Evolutionary conservation across 2,329 filamentous ascomycete genomes (phyloP), one percentile per base, ranked within the genome.

Genomic region (Paramyrothecium sp.): DNA sequence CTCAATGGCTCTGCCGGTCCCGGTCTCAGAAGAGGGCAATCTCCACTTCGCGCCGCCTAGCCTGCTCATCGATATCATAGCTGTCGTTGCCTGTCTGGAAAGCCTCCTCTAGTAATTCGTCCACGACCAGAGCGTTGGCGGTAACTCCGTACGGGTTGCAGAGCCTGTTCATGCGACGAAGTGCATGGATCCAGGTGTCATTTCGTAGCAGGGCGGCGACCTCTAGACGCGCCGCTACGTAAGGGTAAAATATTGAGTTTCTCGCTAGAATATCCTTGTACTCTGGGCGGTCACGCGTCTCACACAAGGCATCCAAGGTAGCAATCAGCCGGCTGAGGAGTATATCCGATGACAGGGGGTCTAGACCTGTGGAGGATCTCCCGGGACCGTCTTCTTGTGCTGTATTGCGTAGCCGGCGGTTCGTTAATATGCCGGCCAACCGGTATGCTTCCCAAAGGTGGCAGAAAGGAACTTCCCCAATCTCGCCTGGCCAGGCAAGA

Each of bases 391-490:
- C 13, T 16, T n/a, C 13, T 13, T 22, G 5, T 10, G 59, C 48
- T 22, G 57, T 44, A 5, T 44, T 16, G 17, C 51, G 60, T 13
- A 56, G 50, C 12, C 65, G 53, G 1, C 67, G 65, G n/a, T 51
- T 48, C 5, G 64, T 57, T 5, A 70, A 20, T 3, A 70, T 60
- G 0, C 65, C 68, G 2, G 68, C 55, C 22, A 67, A 38, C 1
- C 68, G 63, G 55, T 63, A 69, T 0, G 66, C 60, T 19, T 70
- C 68, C 68, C 68, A 70, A 3, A 69, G 60, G 34, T 69, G 67
- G 26, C 61, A 65, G 22, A 69, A 67, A 2, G 64, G 62, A 21
- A 67, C 55, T 33, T 65, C 58, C 0, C 68, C 68, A 7, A 63
- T 58, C 2, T 69, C 56, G 0, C 68, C 68, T 0, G 65, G 63